Evolutionary conservation across 768 basidiomycete species (phyloP), one percentile per base, ranked within the genome.

Genomic region (Collybiopsis confluens): DNA sequence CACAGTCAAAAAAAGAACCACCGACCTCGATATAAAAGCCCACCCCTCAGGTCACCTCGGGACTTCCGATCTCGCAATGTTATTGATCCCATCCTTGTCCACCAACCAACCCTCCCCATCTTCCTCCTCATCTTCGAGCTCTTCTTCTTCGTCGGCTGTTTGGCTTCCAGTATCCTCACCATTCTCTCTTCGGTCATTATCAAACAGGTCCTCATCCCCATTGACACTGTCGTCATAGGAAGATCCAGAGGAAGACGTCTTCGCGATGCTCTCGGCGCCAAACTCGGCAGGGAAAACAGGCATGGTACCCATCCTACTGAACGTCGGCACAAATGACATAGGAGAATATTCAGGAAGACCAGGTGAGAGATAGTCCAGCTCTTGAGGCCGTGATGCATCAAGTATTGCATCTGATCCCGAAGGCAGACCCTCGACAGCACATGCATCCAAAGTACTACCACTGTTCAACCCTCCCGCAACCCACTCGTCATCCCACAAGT

Each of bases 401-500:
- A n/a, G n/a, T n/a, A n/a, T n/a, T n/a, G 3, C 27, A 26, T 53
- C 28, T n/a, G 41, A n/a, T 21, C 28, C 23, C 13, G 42, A 45
- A 15, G 41, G 30, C 20, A 53, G 15, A 4, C 43, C 43, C 26
- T 53, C 52, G 9, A 44, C 18, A 11, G 16, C 30, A 35, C 43
- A 30, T 15, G 9, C 1, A 13, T 23, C 44, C 26, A n/a, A 26
- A 15, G 51, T 52, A 18, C 41, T 36, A 28, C 38, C 40, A 8
- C n/a, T 27, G 21, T 18, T 6, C 18, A 26, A 24, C 27, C 28
- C 28, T 18, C 10, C 21, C 3, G 2, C 18, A 10, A 55, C 41
- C 76, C 76, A 80, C 48, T 64, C 65, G 55, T 80, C 78, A 42
- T 71, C 80, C 87, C 85, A 87, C 49, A 93, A 55, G 36, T 86